Base-by-base conservation (phyloP, 2,329 filamentous ascomycete genomes). In the Rhynchosporium secalis region DNA sequence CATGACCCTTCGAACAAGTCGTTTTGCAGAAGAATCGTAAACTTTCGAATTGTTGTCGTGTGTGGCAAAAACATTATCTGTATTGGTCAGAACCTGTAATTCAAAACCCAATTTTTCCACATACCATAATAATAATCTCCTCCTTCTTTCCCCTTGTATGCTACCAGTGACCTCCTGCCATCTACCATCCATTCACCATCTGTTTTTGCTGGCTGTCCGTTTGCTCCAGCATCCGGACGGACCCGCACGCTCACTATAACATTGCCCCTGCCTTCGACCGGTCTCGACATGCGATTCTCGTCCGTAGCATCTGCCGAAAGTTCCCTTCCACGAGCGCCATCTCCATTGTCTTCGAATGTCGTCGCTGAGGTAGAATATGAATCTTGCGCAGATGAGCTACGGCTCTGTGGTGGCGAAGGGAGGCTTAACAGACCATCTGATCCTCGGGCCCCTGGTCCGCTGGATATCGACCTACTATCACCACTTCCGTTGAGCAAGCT, bases 221-320 rank as follows among this genome's bases (percentile, higher is more conserved):
- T 84, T n/a, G 81, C 80, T 29, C 81, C 85, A 3, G 85, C 82
- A 77, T 97, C 93, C 36, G 95, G 95, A 38, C 95, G 86, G 47
- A 98, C 93, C 73, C 95, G 86, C 43, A 99, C 93, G 74, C 95
- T 98, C 69, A 99, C 94, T 65, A 98, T 77, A 13, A 99, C 94
- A 72, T 99, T 99, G 57, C 95, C 95, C 75, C 96, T 98, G 60
- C 83, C 85, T 71, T 97, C 92, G 1, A 41, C 28, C 13, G 75
- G 71, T 70, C 86, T 82, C 61, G 86, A 84, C 61, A 76, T 65
- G 62, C 77, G 80, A 12, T 69, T 65, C 29, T 73, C 68, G 56
- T 72, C 75, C 13, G 74, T 66, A 43, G 59, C 40, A 41, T 72
- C 72, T n/a, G 58, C 62, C 9, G 66, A 62, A 28, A 61, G 51